These are phyloP conservation scores for Erysimum cheiranthoides DNA, from an alignment of 345 rosid genomes.

Conservation along the genomic window DNA sequence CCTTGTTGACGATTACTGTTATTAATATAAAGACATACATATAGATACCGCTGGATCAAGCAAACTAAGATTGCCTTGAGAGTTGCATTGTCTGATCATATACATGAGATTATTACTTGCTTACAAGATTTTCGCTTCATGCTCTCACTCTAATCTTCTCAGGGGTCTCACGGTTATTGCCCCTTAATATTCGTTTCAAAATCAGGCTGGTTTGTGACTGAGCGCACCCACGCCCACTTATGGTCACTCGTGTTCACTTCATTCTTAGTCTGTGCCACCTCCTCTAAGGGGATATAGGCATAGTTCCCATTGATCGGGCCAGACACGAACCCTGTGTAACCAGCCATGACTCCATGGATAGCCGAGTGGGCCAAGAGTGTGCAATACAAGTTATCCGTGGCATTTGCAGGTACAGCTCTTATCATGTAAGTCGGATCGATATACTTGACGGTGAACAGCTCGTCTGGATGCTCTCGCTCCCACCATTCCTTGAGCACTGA, in stretches of 20 bases:
- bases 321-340: constrained; percentile 81
- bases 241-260: constrained; percentile 70
- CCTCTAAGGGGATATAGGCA: constrained; percentile 80
- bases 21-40: neutral
- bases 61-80: constrained; percentile 25
- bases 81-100: constrained; percentile 25
- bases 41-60: constrained; percentile 4
- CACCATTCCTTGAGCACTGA: constrained; percentile 79
- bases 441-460: constrained; percentile 79
- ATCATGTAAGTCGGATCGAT: constrained; percentile 97
- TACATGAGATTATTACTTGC: constrained; percentile 26
- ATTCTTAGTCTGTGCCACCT: constrained; percentile 71
- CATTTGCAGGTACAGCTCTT: constrained; percentile 87
- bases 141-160: constrained; percentile 26
- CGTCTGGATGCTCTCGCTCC: constrained; percentile 63
- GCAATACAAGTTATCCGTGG: constrained; percentile 77
- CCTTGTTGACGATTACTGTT: no score
- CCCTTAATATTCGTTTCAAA: constrained; percentile 45
- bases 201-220: constrained; percentile 86
- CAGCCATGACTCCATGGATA: constrained; percentile 91
- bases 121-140: constrained; percentile 35
- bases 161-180: constrained; percentile 6
- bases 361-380: constrained; percentile 91
- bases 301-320: constrained; percentile 91
- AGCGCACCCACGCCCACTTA: constrained; percentile 95